Conservation (phyloP, 345 rosid genomes). For the Draba incana region DNA sequence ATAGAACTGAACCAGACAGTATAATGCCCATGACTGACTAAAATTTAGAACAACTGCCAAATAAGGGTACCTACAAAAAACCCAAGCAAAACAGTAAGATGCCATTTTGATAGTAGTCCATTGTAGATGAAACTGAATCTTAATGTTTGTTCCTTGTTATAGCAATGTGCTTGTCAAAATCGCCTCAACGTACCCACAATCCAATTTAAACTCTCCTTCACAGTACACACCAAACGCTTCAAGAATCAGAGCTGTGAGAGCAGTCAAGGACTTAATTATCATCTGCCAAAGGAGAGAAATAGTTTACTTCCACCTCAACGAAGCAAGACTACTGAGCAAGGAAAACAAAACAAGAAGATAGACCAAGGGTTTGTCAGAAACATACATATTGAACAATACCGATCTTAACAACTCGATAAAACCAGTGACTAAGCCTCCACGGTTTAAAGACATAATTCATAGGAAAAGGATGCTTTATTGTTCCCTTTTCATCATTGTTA, state of each 20-base stretch:
- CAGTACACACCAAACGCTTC: slow-evolving; percentile 91
- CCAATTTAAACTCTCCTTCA: slow-evolving; percentile 93
- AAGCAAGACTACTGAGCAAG: not conserved
- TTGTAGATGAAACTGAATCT: slow-evolving; percentile 10
- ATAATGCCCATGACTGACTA: slow-evolving; percentile 98
- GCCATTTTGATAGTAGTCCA: slow-evolving; percentile 10
- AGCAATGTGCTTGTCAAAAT: slow-evolving; percentile 11
- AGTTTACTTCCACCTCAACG: slow-evolving; percentile 26
- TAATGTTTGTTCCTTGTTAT: not conserved
- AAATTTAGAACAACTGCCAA: slow-evolving; percentile 96
- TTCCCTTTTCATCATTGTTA: slow-evolving; percentile 59
- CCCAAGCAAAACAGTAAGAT: slow-evolving; percentile 14
- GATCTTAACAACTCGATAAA: slow-evolving; percentile 92
- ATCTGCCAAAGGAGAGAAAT: slow-evolving; percentile 61
- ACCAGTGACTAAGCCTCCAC: slow-evolving; percentile 95
- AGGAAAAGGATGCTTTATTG: slow-evolving; percentile 85
- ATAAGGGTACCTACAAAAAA: slow-evolving; percentile 83
- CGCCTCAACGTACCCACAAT: slow-evolving; percentile 78
- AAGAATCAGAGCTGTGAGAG: slow-evolving; percentile 83
- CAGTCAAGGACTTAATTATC: slow-evolving; percentile 84
- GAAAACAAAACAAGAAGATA: slow-evolving; percentile 20
- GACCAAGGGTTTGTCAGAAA: slow-evolving; percentile 36
- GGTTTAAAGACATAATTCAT: slow-evolving; percentile 77
- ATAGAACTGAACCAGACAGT: slow-evolving; percentile 96
- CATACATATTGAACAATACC: slow-evolving; percentile 99